These are phyloP conservation scores for Penicillium tannophilum DNA, from an alignment of 495 filamentous ascomycete genomes.

Conservation along the genomic window DNA sequence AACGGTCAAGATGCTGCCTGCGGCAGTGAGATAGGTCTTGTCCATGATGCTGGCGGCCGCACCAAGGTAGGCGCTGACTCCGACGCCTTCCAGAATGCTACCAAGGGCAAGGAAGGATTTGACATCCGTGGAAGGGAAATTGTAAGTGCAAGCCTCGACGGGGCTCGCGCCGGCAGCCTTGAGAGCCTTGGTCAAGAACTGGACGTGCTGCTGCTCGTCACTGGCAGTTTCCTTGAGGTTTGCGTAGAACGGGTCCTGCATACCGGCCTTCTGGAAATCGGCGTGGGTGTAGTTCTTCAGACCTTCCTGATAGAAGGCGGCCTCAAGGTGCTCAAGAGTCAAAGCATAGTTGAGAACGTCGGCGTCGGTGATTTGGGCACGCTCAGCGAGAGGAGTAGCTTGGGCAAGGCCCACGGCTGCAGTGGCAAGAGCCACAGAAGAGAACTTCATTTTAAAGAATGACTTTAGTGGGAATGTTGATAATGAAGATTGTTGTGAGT, in stretches of 20 bases:
- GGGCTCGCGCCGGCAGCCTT: slow-evolving; percentile 48
- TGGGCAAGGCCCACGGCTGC: too few species aligned
- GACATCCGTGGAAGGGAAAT: slow-evolving; percentile 53
- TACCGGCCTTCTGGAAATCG: slow-evolving; percentile 55
- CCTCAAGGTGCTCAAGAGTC: slow-evolving; percentile 45
- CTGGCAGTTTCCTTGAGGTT: slow-evolving; percentile 53
- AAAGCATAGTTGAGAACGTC: slow-evolving; percentile 39
- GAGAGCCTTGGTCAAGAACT: slow-evolving; percentile 56
- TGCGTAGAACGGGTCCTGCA: slow-evolving; percentile 49
- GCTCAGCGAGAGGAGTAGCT: too few species aligned
- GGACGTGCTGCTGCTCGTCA: slow-evolving; percentile 61
- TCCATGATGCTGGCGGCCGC: slow-evolving; percentile 59
- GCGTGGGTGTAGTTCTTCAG: slow-evolving; percentile 55
- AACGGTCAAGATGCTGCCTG: slow-evolving; percentile 62
- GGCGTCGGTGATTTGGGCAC: slow-evolving; percentile 10
- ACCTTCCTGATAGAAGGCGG: slow-evolving; percentile 55
- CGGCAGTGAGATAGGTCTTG: slow-evolving; percentile 57
- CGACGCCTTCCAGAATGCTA: slow-evolving; percentile 56
- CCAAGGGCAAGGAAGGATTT: slow-evolving; percentile 52
- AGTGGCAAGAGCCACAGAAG: too few species aligned
- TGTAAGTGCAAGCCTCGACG: slow-evolving; percentile 58
- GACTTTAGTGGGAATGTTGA: too few species aligned
- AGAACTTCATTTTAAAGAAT: too few species aligned
- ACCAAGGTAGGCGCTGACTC: slow-evolving; percentile 61
- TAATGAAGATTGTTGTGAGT: too few species aligned